These are phyloP conservation scores for Erodium trifolium DNA, from an alignment of 441 rosid genomes.

Conservation along the genomic window DNA sequence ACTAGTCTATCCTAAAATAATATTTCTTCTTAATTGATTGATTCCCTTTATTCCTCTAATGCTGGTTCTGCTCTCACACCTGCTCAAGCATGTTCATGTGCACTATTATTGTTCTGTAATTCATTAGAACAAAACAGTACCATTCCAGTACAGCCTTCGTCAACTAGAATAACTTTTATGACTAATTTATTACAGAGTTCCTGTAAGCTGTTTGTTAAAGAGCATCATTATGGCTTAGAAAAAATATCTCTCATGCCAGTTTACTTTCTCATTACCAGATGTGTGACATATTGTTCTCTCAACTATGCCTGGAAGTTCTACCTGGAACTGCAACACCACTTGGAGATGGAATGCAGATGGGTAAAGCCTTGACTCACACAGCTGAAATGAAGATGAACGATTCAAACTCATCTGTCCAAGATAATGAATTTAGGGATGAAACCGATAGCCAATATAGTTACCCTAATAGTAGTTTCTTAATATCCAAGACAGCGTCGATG, in stretches of 20 bases:
- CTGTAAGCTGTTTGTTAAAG: not conserved
- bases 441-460: conserved; percentile 38
- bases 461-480: conserved; percentile 30
- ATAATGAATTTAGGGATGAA: conserved; percentile 44
- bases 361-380: conserved; percentile 20
- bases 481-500: conserved; percentile 73
- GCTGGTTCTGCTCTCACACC: no score
- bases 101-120: no score
- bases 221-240: not conserved
- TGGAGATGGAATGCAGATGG: conserved; percentile 36
- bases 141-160: no score
- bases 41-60: no score
- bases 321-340: conserved; percentile 38
- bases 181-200: no score
- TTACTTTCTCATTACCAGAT: conserved; percentile 48
- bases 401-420: conserved; percentile 36
- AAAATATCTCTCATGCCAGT: conserved; percentile 12
- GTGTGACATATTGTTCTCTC: conserved; percentile 97
- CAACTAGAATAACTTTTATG: no score
- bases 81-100: no score
- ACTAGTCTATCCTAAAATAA: no score
- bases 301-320: conserved; percentile 88
- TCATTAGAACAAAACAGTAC: no score
- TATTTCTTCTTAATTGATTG: no score
- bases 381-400: conserved; percentile 40